Evolutionary conservation across 768 basidiomycete genomes (phyloP).

Genomic region (Cystobasidium onofrii): DNA sequence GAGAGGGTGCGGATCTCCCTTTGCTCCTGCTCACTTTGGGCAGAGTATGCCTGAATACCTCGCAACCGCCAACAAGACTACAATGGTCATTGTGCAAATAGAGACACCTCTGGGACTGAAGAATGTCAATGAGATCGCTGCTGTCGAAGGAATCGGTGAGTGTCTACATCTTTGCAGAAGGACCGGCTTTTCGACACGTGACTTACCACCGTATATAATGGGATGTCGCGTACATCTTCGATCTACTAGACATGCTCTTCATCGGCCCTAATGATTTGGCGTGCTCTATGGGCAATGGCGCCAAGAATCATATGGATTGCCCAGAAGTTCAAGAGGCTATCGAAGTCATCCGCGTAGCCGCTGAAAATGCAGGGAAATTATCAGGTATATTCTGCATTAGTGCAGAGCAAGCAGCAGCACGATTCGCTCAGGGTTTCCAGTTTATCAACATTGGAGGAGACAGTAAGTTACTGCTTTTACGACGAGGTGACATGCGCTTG

Average conservation of each 20-base stretch:
- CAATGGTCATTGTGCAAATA: slow-evolving; percentile 46
- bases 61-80: slow-evolving; percentile 41
- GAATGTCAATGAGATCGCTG: slow-evolving; percentile 45
- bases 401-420: slow-evolving; percentile 35
- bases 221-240: background rate
- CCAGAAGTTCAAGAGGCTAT: slow-evolving; percentile 46
- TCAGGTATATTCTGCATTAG: slow-evolving; percentile 44
- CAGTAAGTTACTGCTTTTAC: too few relatives aligned
- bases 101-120: slow-evolving; percentile 43
- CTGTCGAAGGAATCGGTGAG: slow-evolving; percentile 42
- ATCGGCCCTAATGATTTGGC: slow-evolving; percentile 46
- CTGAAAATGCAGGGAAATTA: slow-evolving; percentile 45
- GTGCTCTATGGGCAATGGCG: slow-evolving; percentile 43
- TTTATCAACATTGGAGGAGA: slow-evolving; percentile 26
- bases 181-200: background rate
- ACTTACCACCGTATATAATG: background rate
- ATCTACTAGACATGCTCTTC: slow-evolving; percentile 43
- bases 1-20: slow-evolving; percentile 46
- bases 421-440: slow-evolving; percentile 36
- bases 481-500: too few relatives aligned
- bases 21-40: slow-evolving; percentile 44
- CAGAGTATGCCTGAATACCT: slow-evolving; percentile 43
- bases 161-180: background rate
- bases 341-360: slow-evolving; percentile 42
- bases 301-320: slow-evolving; percentile 40